phyloP scores from a whole-genome alignment of 345 rosid genomes.

The Salix purpurea region DNA sequence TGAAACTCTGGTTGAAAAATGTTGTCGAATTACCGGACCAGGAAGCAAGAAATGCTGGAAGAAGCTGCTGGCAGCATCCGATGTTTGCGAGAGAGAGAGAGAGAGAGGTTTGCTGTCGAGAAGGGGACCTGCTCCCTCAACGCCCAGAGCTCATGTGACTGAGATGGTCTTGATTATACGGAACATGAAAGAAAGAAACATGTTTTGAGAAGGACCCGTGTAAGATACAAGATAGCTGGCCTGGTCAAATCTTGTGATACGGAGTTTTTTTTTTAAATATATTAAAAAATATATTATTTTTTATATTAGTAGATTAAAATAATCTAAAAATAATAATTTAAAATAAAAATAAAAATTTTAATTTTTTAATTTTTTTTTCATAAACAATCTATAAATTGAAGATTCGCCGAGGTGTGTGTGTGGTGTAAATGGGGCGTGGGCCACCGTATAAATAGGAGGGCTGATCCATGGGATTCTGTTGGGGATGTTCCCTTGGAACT shows the following conservation, averaged over 20 bases:
- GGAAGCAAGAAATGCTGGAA: conserved; percentile 15
- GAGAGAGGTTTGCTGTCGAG: conserved; percentile 8
- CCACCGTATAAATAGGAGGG: conserved; percentile 44
- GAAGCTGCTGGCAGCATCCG: conserved; percentile 1
- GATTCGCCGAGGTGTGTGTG: not conserved
- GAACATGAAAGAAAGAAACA: conserved; percentile 31
- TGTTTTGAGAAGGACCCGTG: conserved; percentile 26
- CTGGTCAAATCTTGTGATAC: not conserved
- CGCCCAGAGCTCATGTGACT: conserved; percentile 20
- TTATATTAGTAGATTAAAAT: no score
- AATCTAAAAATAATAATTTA: no score
- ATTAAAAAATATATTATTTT: no score
- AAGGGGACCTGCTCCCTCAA: conserved; percentile 26
- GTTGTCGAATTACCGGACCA: conserved; percentile 18
- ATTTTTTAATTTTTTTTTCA: no score
- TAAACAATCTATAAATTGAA: not conserved
- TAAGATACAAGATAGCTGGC: not conserved
- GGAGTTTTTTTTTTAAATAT: no score
- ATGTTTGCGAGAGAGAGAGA: not conserved
- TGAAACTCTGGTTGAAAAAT: conserved; percentile 11
- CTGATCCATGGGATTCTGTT: conserved; percentile 60
- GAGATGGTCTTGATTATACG: conserved; percentile 14
- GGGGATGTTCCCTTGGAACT: conserved; percentile 45
- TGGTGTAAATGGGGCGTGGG: conserved; percentile 2
- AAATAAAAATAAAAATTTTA: no score